Base-by-base conservation (phyloP, 169 alveolate species). In the Plasmodium coatneyi region DNA sequence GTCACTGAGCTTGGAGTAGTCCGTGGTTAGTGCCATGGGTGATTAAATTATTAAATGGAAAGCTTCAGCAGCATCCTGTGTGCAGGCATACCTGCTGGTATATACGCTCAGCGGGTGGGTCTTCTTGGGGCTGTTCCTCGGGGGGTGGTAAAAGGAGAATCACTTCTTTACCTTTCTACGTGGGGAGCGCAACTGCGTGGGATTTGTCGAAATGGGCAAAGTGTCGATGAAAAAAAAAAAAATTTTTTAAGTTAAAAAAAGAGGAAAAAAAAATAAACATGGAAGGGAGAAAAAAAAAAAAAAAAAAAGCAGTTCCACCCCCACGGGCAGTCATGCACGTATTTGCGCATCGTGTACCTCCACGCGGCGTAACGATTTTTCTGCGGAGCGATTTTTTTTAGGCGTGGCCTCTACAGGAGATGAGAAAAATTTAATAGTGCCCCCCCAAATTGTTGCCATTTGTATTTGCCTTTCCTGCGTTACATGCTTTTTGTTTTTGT, bases 1-100 rank as follows among this genome's bases (percentile, higher is more conserved):
- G 25, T 89, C 90, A 22, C 91, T 28, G 1, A 89, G 60, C 19
- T 89, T 41, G 32, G 90, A 79, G 30, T 89, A 89, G 19, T 70
- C 83, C 3, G 90, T 41, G 22, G 79, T 54, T 7, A 79, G 46
- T 16, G 91, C 83, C 94, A 80, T 80, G 34, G 19, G 49, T 16
- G 22, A 4, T 4, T 49, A 9, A 3, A 49, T 22, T 49, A 14
- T 1, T 14, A 3, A 49, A 4, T 12, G 60, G 0, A 22, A 2
- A 6, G 60, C 60, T 16, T 49, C 9, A 3, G 60, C 25, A 49
- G 7, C 60, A 14, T 49, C 60, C 60, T 49, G 22, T 12, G 60
- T 3, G 36, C 7, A 25, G 30, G 30, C 36, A 5, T 66, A 9
- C 36, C 2, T 25, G 36, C 14, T n/a, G 9, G 25, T 14, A 60